Percentiles rank a stretch among this genome's conserved stretches.
Evolutionary conservation across 148 eudicot genomes (phyloP).

Genomic region (Silene conica): DNA sequence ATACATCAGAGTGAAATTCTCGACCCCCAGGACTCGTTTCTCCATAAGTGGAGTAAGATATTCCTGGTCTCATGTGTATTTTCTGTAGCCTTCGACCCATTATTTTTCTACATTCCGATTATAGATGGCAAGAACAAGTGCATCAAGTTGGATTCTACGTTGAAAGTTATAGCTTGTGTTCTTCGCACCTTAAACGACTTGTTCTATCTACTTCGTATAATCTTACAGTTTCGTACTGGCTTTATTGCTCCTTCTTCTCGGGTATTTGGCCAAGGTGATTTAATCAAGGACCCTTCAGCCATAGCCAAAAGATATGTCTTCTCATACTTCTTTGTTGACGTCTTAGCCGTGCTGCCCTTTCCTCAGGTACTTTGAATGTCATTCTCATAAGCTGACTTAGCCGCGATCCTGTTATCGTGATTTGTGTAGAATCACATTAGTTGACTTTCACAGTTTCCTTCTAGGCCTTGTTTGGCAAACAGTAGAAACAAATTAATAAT

Average conservation of each 20-base stretch:
- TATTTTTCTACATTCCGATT: slow-evolving; percentile 64
- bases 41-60: slow-evolving; percentile 62
- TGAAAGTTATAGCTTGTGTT: slow-evolving; percentile 44
- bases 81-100: slow-evolving; percentile 61
- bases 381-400: background rate
- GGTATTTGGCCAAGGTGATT: slow-evolving; percentile 69
- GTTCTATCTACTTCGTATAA: slow-evolving; percentile 57
- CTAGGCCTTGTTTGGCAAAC: too few relatives aligned
- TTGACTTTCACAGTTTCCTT: too few relatives aligned
- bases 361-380: slow-evolving; percentile 34
- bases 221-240: slow-evolving; percentile 60
- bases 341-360: slow-evolving; percentile 63
- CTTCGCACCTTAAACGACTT: slow-evolving; percentile 55
- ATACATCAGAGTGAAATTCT: slow-evolving; percentile 28
- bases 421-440: too few relatives aligned
- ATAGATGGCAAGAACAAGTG: slow-evolving; percentile 37
- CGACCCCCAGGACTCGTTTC: slow-evolving; percentile 56
- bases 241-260: slow-evolving; percentile 59
- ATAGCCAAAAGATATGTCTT: slow-evolving; percentile 54
- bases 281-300: slow-evolving; percentile 43
- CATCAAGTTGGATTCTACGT: slow-evolving; percentile 39
- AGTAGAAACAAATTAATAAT: too few relatives aligned
- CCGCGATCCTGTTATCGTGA: too few relatives aligned
- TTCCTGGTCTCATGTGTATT: slow-evolving; percentile 49
- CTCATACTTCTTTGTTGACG: slow-evolving; percentile 49